Base-by-base conservation (phyloP, 768 basidiomycete genomes). In the Xerocomellus intermedius region DNA sequence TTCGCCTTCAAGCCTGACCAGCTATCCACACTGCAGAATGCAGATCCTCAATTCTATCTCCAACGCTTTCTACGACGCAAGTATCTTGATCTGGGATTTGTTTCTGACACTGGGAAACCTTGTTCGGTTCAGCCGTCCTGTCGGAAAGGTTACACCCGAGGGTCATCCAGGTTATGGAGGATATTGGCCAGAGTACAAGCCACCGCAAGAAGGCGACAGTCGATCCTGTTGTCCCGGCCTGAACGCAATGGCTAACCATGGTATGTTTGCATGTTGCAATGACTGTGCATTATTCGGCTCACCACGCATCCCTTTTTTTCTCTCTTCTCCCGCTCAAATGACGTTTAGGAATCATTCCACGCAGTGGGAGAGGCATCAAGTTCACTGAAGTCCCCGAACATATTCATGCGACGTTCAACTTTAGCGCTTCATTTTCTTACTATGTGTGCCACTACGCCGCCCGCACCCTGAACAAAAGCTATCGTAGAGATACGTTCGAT, bases 211-310 rank as follows among this genome's bases (percentile, higher is more conserved):
- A 10, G 80, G 79, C 3, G 89, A 90, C 58, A 87, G 87, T 63
- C 75, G 89, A 12, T 80, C 79, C 60, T 81, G 83, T 5, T 91
- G 89, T 58, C 89, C 88, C 6, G 86, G 79, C 13, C 69, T 91
- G 58, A 91, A 91, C 60, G 83, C 86, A 0, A 74, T 92, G 80
- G 87, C 89, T 4, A 91, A 91, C 64, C 89, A 91, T 59, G 89
- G 89, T 88, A 48, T n/a, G 69, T 16, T 39, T n/a, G 9, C 78
- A 78, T 48, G 80, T 73, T 64, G 75, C 77, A 2, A 83, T 83
- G 42, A 50, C 33, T 19, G 24, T 12, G 1, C 8, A 10, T 9
- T 5, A 41, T 43, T 10, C 8, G 8, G 4, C 45, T 43, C 14
- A 36, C 17, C 10, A 14, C 4, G 41, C 13, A 17, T 14, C 8